Base-by-base conservation (phyloP, 140 eudicot genomes). In the Erigeron philadelphicus region DNA sequence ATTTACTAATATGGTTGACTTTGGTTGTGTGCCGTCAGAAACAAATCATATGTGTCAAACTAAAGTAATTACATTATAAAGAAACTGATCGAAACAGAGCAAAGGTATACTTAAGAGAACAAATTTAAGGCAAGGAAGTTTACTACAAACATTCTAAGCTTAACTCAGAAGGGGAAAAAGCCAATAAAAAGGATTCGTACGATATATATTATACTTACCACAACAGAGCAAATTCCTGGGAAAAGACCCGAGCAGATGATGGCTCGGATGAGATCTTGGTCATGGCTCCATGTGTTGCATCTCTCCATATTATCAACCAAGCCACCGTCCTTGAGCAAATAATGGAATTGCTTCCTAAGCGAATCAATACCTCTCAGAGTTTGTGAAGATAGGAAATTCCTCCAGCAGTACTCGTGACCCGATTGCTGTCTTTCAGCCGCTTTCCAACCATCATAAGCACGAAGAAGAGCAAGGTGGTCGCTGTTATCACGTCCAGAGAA, bases 391-490 rank as follows among this genome's bases (percentile, higher is more conserved):
- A 92, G 89, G 61, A 88, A 92, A 81, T 92, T 92, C 59, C 79
- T 83, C 96, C 96, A 86, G 66, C 98, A 92, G 69, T 84, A 92
- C 35, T 88, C 96, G 64, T 84, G 70, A 68, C 96, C 98, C 52
- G 83, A 81, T 54, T 84, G 96, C 47, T 72, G 71, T 59, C 81
- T 86, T 77, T 92, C 96, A 66, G 98, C 98, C 38, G 72, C 89
- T 82, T 86, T 92, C 98, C 98, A 92, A 19, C 98, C 96, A 38
- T 86, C 90, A 70, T 79, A 92, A 64, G 98, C 98, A 63, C 96
- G 88, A 6, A 92, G 82, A 62, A 88, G 77, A 65, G 98, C 84
- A 70, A 92, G 88, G 85, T 92, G 98, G 74, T 92, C 98, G 70
- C 98, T 92, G 79, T 75, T 84, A 48, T 80, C 87, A 42, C 90